A percentile compares a stretch with the other conserved stretches of the same genome.
Evolutionary conservation across 495 filamentous ascomycete genomes (phyloP).

Genomic region (Xylaria sp.): DNA sequence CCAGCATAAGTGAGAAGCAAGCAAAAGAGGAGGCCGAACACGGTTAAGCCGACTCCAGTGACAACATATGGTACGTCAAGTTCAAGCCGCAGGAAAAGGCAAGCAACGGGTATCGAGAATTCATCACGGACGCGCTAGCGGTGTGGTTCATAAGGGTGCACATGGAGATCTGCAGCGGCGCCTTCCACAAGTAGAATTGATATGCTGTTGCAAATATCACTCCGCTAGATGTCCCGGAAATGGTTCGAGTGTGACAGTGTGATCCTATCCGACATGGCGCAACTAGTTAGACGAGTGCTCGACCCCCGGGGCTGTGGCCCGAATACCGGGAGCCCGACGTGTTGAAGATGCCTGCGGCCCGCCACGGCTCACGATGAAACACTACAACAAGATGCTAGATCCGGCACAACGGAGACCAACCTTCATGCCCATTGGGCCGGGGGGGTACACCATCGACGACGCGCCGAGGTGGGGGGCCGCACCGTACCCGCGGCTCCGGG

Average conservation of each 20-base stretch:
- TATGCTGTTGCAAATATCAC: slow-evolving; percentile 54
- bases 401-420: slow-evolving; percentile 6
- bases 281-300: slow-evolving; percentile 42
- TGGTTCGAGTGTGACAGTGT: slow-evolving; percentile 51
- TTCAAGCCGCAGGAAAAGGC: slow-evolving; percentile 34
- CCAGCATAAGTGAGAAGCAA: not conserved
- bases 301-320: slow-evolving; percentile 44
- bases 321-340: slow-evolving; percentile 29
- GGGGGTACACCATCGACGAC: slow-evolving; percentile 13
- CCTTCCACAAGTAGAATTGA: slow-evolving; percentile 37
- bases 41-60: slow-evolving; percentile 4
- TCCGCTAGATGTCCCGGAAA: slow-evolving; percentile 52
- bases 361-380: slow-evolving; percentile 30
- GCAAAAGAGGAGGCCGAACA: not conserved
- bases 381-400: slow-evolving; percentile 2
- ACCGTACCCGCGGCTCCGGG: slow-evolving; percentile 40
- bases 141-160: slow-evolving; percentile 49
- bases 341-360: slow-evolving; percentile 33
- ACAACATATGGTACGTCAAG: slow-evolving; percentile 27
- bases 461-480: slow-evolving; percentile 11
- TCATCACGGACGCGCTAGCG: slow-evolving; percentile 43
- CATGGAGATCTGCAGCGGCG: slow-evolving; percentile 47
- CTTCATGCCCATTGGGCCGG: slow-evolving; percentile 17
- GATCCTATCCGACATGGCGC: slow-evolving; percentile 43
- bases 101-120: slow-evolving; percentile 16